Evolutionary conservation across 129 eudicot genomes (phyloP).

Genomic region (Flaveria ramosissima): DNA sequence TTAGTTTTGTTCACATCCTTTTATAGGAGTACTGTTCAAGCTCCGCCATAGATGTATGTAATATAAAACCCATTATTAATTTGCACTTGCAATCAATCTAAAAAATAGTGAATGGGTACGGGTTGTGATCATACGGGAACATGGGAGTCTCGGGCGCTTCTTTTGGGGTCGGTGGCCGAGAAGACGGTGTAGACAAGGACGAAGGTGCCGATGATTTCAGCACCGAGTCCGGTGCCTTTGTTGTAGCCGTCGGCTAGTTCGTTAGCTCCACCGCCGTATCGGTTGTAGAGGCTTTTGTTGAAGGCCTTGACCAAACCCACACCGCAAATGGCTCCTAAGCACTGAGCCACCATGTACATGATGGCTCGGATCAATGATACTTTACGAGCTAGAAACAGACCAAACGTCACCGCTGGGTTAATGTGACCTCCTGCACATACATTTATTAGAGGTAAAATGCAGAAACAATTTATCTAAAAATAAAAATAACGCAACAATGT

Average conservation of each 20-base stretch:
- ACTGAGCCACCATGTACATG: constrained; percentile 50
- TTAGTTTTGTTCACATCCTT: too few relatives aligned
- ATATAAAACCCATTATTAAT: too few relatives aligned
- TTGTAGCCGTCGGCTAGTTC: constrained; percentile 53
- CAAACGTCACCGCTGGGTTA: constrained; percentile 54
- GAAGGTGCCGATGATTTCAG: background rate
- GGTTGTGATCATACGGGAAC: background rate
- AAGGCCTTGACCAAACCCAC: constrained; percentile 74
- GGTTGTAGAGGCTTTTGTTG: constrained; percentile 48
- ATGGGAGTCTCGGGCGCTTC: constrained; percentile 43
- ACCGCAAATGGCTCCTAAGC: constrained; percentile 55
- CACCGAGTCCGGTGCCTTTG: constrained; percentile 54
- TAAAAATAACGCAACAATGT: too few relatives aligned
- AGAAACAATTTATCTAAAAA: too few relatives aligned
- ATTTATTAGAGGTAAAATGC: background rate
- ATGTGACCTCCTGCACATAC: constrained; percentile 19
- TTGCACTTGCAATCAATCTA: too few relatives aligned
- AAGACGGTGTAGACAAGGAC: constrained; percentile 12
- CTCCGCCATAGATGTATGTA: too few relatives aligned
- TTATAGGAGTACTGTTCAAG: too few relatives aligned
- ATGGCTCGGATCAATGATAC: constrained; percentile 69
- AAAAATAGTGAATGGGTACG: background rate
- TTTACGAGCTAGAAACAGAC: constrained; percentile 62
- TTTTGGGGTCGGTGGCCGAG: constrained; percentile 23
- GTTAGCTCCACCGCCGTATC: constrained; percentile 71